These are phyloP conservation scores for Brassica juncea DNA, from an alignment of 345 rosid genomes.

Conservation along the genomic window DNA sequence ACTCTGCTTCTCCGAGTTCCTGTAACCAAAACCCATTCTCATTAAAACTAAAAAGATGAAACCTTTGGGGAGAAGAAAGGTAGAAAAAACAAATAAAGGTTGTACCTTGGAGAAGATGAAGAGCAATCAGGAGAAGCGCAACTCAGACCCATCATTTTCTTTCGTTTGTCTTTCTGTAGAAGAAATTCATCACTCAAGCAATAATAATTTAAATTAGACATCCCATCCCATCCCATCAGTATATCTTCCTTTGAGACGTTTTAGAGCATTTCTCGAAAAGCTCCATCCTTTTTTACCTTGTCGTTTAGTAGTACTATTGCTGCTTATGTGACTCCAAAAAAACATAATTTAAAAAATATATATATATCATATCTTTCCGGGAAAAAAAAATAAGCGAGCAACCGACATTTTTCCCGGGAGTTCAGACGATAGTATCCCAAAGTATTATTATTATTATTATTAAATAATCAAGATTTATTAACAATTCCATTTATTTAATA, in stretches of 20 bases:
- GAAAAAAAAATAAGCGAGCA: conserved; percentile 25
- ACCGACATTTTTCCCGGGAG: conserved; percentile 39
- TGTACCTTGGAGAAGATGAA: conserved; percentile 35
- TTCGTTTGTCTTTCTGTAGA: conserved; percentile 15
- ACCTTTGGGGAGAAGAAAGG: conserved; percentile 1
- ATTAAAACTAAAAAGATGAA: not conserved
- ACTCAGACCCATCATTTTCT: conserved; percentile 40
- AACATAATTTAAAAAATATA: not conserved
- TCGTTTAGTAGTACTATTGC: conserved; percentile 9
- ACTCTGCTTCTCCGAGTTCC: conserved; percentile 37
- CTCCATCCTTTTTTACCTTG: conserved; percentile 33
- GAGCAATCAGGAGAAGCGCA: conserved; percentile 33
- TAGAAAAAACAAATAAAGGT: not conserved
- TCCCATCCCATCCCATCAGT: conserved; percentile 8
- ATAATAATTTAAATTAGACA: conserved; percentile 6
- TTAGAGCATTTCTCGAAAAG: conserved; percentile 37
- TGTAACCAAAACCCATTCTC: conserved; percentile 5
- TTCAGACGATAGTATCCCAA: conserved; percentile 29
- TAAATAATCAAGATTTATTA: not conserved
- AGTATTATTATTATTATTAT: not conserved
- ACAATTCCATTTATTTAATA: not conserved
- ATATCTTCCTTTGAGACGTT: conserved; percentile 32
- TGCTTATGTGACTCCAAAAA: conserved; percentile 17
- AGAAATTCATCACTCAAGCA: conserved; percentile 20
- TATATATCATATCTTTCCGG: conserved; percentile 14